These are phyloP conservation scores for Madurella fahalii DNA, from an alignment of 2,329 filamentous ascomycete genomes.

Conservation along the genomic window DNA sequence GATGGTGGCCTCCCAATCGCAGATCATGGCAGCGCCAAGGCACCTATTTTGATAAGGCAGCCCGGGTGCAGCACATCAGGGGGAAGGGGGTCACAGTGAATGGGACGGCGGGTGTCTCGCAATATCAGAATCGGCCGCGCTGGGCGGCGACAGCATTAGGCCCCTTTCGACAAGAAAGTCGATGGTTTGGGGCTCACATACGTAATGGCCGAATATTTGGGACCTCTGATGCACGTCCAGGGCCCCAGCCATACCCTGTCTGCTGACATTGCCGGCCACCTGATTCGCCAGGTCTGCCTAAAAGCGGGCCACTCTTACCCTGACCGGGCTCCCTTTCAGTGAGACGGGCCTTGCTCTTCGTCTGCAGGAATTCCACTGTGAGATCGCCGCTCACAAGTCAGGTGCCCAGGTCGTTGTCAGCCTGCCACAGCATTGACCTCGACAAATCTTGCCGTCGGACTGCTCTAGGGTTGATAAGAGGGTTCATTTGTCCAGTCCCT, in stretches of 20 bases:
- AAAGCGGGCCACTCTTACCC: constrained; percentile 17
- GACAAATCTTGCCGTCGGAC: background rate
- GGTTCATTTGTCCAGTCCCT: background rate
- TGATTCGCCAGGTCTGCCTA: constrained; percentile 19
- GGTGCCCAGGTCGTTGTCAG: background rate
- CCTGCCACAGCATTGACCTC: background rate
- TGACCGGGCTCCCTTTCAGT: constrained; percentile 13
- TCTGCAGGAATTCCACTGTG: constrained; percentile 3
- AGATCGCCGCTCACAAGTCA: constrained; percentile 11
- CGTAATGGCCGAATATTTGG: constrained; percentile 8
- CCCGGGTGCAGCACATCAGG: background rate
- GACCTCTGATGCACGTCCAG: constrained; percentile 7
- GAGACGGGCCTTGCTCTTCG: constrained; percentile 1
- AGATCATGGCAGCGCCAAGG: constrained; percentile 21
- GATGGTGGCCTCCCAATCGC: constrained; percentile 3
- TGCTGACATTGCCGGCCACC: constrained; percentile 25
- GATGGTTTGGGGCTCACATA: constrained; percentile 2
- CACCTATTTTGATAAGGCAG: constrained; percentile 1
- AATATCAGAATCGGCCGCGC: too few species aligned
- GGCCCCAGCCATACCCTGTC: constrained; percentile 13
- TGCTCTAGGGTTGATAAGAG: background rate
- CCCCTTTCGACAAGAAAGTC: background rate
- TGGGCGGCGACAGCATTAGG: too few species aligned
- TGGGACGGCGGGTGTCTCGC: too few species aligned
- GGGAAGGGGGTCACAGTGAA: too few species aligned